Base-by-base conservation (phyloP, 768 basidiomycete genomes). In the Rhodocollybia butyracea region DNA sequence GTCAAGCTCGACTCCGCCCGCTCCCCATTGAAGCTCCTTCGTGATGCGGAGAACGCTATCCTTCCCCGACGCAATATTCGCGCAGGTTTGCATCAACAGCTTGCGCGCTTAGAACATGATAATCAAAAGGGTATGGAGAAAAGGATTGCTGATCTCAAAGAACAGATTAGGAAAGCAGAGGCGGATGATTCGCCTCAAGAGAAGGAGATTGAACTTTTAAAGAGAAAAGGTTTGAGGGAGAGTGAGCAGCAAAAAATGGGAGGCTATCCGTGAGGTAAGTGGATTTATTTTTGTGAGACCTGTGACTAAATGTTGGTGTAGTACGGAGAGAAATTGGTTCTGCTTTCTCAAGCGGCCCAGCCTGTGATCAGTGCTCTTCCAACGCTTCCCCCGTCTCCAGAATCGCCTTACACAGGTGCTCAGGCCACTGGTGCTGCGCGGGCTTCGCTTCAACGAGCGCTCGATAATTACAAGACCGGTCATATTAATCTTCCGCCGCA, bases 281-380 rank as follows among this genome's bases (percentile, higher is more conserved):
- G 45, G 56, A 15, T 45, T 58, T 58, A 41, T 30, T 41, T 15
- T 39, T 10, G 31, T 22, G 34, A 41, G 11, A 45, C 38, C 46
- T 48, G 39, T 41, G 8, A 24, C 13, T 34, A 11, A 50, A 22
- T 52, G 36, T 52, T 29, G 42, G 50, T 48, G 31, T 41, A 93
- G 91, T 94, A 86, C 56, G 89, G 82, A 43, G 91, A 94, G 68
- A 94, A 93, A 66, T 70, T 94, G 3, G 71, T 85, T 1, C 74
- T 94, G 5, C 66, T 93, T 7, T 79, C 88, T 3, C 87, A 93
- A 68, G 88, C 87, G 3, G 82, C 86, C 1, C 69, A 76, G 7
- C 80, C 84, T 17, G 77, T 92, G 47, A 67, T 90, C 45, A 73
- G 70, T 1, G 86, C 75, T 1, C 73, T 93, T 41, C 89, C 90